Conservation (phyloP, 331 rosid species). For the Saraca asoca region DNA sequence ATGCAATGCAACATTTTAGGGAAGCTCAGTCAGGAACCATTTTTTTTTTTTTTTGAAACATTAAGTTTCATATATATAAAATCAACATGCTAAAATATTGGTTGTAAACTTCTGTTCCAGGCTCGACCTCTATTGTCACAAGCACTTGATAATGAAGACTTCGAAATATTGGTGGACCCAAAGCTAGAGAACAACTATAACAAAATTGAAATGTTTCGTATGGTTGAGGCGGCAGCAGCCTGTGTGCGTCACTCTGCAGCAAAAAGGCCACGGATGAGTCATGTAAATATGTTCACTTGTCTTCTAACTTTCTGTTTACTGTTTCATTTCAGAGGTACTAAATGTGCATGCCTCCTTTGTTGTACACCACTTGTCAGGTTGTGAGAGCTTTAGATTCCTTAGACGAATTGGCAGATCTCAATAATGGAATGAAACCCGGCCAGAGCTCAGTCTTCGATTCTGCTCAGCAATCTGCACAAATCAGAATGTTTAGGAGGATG, state of each 20-base stretch:
- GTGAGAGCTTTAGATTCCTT: slow-evolving; percentile 86
- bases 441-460: slow-evolving; percentile 73
- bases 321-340: slow-evolving; percentile 16
- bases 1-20: too few species aligned
- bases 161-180: slow-evolving; percentile 66
- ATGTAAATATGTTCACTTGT: slow-evolving; percentile 46
- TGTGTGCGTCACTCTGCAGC: slow-evolving; percentile 83
- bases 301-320: not conserved
- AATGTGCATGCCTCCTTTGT: slow-evolving; percentile 4
- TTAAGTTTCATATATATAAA: too few species aligned
- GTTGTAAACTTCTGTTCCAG: slow-evolving; percentile 39
- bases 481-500: slow-evolving; percentile 83
- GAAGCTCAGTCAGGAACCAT: too few species aligned
- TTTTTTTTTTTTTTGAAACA: too few species aligned
- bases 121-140: slow-evolving; percentile 75
- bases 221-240: slow-evolving; percentile 97
- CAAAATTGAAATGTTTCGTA: slow-evolving; percentile 68
- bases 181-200: slow-evolving; percentile 64
- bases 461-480: slow-evolving; percentile 74
- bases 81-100: too few species aligned
- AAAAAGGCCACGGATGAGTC: slow-evolving; percentile 88
- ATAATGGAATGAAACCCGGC: slow-evolving; percentile 88
- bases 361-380: slow-evolving; percentile 50
- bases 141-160: slow-evolving; percentile 65
- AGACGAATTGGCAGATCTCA: slow-evolving; percentile 73